A percentile compares a stretch with the other conserved stretches of the same genome.
These are phyloP conservation scores for Solanum lignicaule DNA, from an alignment of 257 asterid genomes.

Conservation along the genomic window DNA sequence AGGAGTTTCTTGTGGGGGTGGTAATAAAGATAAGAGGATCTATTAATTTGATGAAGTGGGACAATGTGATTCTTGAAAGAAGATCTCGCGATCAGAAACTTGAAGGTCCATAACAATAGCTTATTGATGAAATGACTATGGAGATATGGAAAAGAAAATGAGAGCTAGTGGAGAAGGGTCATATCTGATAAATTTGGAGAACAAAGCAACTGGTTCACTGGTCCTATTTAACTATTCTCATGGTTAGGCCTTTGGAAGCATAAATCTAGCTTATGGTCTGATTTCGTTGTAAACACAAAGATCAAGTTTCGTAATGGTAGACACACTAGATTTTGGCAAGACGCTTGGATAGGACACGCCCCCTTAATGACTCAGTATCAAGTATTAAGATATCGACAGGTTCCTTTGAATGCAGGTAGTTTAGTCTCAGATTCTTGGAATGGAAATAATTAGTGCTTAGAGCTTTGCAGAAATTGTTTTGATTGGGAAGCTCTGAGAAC, in stretches of 20 bases:
- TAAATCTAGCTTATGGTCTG: background rate
- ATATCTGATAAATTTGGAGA: background rate
- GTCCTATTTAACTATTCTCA: background rate
- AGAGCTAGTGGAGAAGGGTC: background rate
- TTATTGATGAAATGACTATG: background rate
- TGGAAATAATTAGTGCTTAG: background rate
- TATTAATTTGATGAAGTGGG: background rate
- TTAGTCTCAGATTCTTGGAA: background rate
- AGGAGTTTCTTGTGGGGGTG: background rate
- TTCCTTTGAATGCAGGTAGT: background rate
- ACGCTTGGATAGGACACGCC: background rate
- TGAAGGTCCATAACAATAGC: background rate
- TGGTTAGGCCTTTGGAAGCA: background rate
- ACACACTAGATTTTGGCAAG: background rate
- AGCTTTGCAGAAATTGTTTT: background rate
- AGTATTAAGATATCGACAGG: background rate
- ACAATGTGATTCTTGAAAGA: background rate
- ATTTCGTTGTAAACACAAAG: background rate
- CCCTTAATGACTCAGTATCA: background rate
- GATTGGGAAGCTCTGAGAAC: background rate
- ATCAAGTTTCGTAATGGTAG: background rate
- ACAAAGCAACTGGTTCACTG: background rate
- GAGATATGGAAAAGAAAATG: background rate
- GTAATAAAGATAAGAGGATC: background rate
- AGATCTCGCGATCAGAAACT: background rate